Evolutionary conservation across 257 asterid genomes (phyloP).

Genomic region (Nicotiana undulata): DNA sequence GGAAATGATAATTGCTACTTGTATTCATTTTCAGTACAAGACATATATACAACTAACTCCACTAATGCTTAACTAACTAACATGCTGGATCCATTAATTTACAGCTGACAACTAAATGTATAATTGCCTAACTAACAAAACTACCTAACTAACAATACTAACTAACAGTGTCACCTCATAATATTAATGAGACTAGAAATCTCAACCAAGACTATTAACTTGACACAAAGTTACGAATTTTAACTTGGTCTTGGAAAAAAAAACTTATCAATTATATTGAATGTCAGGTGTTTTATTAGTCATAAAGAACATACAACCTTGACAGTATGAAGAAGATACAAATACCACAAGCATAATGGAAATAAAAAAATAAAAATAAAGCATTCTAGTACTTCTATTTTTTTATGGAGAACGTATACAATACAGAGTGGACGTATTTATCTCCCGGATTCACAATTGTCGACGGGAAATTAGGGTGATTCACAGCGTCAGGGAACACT

Average conservation of each 20-base stretch:
- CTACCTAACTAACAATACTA: too few relatives aligned
- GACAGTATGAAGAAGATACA: not conserved
- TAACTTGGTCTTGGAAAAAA: not conserved
- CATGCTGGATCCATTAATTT: too few relatives aligned
- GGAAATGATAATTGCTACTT: too few relatives aligned
- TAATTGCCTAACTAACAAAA: too few relatives aligned
- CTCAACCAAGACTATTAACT: not conserved
- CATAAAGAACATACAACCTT: not conserved
- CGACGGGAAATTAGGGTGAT: slow-evolving; percentile 68
- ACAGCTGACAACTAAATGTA: too few relatives aligned
- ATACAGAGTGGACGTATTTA: slow-evolving; percentile 43
- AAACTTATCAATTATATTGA: not conserved
- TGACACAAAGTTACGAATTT: not conserved
- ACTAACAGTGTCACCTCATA: too few relatives aligned
- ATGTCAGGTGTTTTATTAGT: not conserved
- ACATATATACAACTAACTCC: too few relatives aligned
- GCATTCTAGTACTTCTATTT: slow-evolving; percentile 1
- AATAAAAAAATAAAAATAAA: too few relatives aligned
- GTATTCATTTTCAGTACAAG: too few relatives aligned
- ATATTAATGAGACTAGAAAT: not conserved
- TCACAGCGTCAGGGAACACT: slow-evolving; percentile 79
- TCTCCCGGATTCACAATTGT: slow-evolving; percentile 44
- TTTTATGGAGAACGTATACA: slow-evolving; percentile 30
- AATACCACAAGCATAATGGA: not conserved
- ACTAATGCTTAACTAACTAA: too few relatives aligned